A percentile compares a stretch with the other conserved stretches of the same genome.
phyloP scores from a whole-genome alignment of 768 basidiomycete species.

The Lactifluus pinguis region DNA sequence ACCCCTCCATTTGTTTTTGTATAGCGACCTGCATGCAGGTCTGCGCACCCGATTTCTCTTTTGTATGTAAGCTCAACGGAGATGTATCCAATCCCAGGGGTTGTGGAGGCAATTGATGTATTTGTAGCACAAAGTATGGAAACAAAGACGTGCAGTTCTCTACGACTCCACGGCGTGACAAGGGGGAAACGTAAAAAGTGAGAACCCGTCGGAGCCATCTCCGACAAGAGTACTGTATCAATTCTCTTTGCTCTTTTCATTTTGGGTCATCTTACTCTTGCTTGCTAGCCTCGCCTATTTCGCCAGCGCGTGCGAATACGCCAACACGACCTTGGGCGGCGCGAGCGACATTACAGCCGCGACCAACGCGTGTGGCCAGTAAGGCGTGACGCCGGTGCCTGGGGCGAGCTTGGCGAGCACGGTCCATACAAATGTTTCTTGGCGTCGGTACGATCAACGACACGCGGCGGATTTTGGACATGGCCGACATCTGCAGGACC shows the following conservation, averaged over 20 bases:
- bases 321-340: background rate
- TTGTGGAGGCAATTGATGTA: too few relatives aligned
- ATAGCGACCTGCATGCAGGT: too few relatives aligned
- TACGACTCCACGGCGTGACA: background rate
- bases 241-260: background rate
- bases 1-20: too few relatives aligned
- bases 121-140: too few relatives aligned
- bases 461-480: conserved; percentile 82
- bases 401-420: conserved; percentile 69
- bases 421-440: conserved; percentile 59
- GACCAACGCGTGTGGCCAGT: conserved; percentile 16
- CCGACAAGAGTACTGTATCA: background rate
- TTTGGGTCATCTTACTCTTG: conserved; percentile 27
- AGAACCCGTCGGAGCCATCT: background rate
- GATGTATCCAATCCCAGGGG: too few relatives aligned
- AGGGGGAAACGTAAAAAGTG: background rate
- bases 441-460: conserved; percentile 68
- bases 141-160: too few relatives aligned
- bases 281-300: conserved; percentile 57
- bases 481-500: conserved; percentile 65
- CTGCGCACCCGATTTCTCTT: too few relatives aligned
- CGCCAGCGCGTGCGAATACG: conserved; percentile 50
- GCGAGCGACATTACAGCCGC: conserved; percentile 13
- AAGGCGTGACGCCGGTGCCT: conserved; percentile 55
- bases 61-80: too few relatives aligned